These are phyloP conservation scores for Pseudocercospora crystallina DNA, from an alignment of 2,329 filamentous ascomycete species.

Conservation along the genomic window DNA sequence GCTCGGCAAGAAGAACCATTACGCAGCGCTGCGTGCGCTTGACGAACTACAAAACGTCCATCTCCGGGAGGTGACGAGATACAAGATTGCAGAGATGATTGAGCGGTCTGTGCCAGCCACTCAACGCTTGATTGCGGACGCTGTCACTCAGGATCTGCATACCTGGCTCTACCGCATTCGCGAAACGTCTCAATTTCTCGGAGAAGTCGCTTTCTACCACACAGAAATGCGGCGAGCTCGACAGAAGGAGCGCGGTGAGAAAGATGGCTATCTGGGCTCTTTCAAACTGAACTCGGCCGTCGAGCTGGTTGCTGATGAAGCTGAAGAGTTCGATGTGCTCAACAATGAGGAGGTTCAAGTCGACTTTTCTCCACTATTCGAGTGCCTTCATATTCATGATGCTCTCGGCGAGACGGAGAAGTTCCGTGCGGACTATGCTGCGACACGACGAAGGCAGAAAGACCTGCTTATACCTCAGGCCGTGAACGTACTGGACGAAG, in stretches of 20 bases:
- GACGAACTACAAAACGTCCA: conserved; percentile 97
- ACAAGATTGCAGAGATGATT: conserved; percentile 92
- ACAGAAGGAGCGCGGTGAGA: conserved; percentile 78
- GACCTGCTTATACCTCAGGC: conserved; percentile 78
- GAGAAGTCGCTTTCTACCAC: conserved; percentile 95
- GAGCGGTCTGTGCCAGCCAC: conserved; percentile 93
- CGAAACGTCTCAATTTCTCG: conserved; percentile 92
- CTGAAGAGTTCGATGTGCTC: conserved; percentile 90
- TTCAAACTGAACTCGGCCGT: conserved; percentile 96
- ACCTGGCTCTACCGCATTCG: conserved; percentile 95
- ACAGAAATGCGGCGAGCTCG: conserved; percentile 82
- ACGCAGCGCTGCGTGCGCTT: conserved; percentile 86
- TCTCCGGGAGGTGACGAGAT: conserved; percentile 88
- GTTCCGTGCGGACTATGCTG: conserved; percentile 88
- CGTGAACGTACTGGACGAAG: conserved; percentile 76
- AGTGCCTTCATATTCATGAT: conserved; percentile 94
- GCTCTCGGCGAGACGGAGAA: conserved; percentile 89
- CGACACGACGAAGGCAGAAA: conserved; percentile 85
- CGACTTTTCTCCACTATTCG: conserved; percentile 90
- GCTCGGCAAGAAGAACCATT: conserved; percentile 89
- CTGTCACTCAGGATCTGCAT: conserved; percentile 94
- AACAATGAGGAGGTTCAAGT: conserved; percentile 95
- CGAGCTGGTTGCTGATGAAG: conserved; percentile 91
- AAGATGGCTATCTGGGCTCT: conserved; percentile 70
- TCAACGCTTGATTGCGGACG: conserved; percentile 89